Evolutionary conservation across 2,329 filamentous ascomycete genomes (phyloP), one percentile per base, ranked within the genome.

Genomic region (Domatiomyces catenatus): DNA sequence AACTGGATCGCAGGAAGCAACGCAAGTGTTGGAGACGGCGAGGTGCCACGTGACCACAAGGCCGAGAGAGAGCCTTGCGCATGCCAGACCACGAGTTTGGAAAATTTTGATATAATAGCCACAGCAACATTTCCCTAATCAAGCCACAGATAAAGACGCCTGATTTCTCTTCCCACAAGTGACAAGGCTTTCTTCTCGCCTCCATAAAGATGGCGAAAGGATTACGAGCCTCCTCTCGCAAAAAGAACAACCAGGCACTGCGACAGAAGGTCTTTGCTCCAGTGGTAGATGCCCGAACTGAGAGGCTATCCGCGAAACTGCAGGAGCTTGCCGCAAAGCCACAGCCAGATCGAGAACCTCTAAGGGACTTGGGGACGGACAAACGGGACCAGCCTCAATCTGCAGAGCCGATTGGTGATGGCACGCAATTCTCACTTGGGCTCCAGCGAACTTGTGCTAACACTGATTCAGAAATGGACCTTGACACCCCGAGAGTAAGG

Each of bases 201-300:
- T 39, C 12, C 15, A 15, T 15, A 39, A 75, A 50, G 60, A 96
- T 95, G 90, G 90, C 89, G 20, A 95, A 94, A 67, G 84, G 86
- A 64, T 74, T 84, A 54, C 77, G 90, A 66, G 79, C 89, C 58
- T 93, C 83, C 65, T 74, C 77, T 58, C 80, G 75, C 61, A 95
- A 95, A 73, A 75, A 76, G 62, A 95, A 95, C 73, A 87, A 88
- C 71, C 75, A 78, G 59, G 82, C 79, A 61, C 76, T 94, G 57
- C 89, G 89, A 67, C 74, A 78, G 58, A 80, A 79, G 57, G 83
- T 95, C 58, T 95, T 94, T 68, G 86, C 83, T 1, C 90, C 90
- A 15, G 80, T 81, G 50, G 86, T 90, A 66, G 72, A 76, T 60
- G 88, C 84, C 45, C 79, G 90, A 59, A 83, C 81, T 49, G 83